Evolutionary conservation across 2,329 filamentous ascomycete species (phyloP), one percentile per base, ranked within the genome.

Genomic region (Fusarium pilosicola): DNA sequence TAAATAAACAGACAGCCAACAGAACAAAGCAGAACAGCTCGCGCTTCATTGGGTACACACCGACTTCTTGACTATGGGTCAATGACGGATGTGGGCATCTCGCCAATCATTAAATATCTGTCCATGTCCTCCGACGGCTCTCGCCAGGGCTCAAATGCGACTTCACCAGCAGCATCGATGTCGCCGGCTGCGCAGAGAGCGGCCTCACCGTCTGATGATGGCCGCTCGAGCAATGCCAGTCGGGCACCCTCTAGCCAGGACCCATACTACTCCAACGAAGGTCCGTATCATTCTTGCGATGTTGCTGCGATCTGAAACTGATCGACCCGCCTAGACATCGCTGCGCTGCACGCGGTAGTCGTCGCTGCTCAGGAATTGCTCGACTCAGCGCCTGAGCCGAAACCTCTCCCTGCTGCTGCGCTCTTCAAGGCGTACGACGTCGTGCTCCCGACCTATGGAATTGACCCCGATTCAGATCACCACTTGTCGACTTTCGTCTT

Each of bases 381-480:
- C 60, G 84, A 88, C 51, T 82, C 82, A 17, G 84, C 89, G 5
- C 85, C 89, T 3, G 88, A 91, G 64, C 87, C 87, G 55, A 89
- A 92, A 76, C 88, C 89, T 62, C 86, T 93, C 28, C 91, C 93
- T 7, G 94, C 92, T 65, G 91, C 91, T 78, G 94, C 94, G 15
- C 88, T 97, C 24, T 97, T 97, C 82, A 87, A 88, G 60, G 94
- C 94, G 36, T 97, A 97, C 80, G 92, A 96, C 79, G 86, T 89
- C 63, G 87, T 95, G 46, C 88, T 97, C n/a, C 89, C 89, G 10
- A 86, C 90, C 73, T 86, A 93, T 84, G 92, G 90, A 62, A 85
- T 94, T 73, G 88, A 94, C 67, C 87, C 90, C n/a, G 91, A 93
- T 76, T 87, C 92, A 74, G 93, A 95, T 77, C 90, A 91, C 76